Evolutionary conservation across 306 rosid genomes (phyloP).

Genomic region (Medicago arabica): DNA sequence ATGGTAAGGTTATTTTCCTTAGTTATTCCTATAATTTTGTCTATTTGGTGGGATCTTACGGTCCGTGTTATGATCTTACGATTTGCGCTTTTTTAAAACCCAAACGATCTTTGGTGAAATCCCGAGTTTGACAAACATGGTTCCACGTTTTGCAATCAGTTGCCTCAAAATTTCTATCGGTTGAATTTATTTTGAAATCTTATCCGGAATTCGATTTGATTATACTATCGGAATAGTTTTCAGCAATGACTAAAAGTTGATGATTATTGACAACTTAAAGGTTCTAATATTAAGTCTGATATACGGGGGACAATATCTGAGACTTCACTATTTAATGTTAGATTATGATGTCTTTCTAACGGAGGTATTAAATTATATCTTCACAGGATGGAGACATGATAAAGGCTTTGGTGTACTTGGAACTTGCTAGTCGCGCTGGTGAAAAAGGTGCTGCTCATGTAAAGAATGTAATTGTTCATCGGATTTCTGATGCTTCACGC

Average conservation of each 20-base stretch:
- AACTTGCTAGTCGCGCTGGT: constrained; percentile 81
- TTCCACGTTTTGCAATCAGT: constrained; percentile 1
- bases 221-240: constrained; percentile 22
- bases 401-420: constrained; percentile 87
- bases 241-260: constrained; percentile 26
- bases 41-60: too few relatives aligned
- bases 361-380: constrained; percentile 28
- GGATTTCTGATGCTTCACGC: constrained; percentile 62
- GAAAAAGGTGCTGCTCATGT: constrained; percentile 75
- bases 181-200: constrained; percentile 1
- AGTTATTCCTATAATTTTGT: too few relatives aligned
- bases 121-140: too few relatives aligned
- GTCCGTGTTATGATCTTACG: too few relatives aligned
- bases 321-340: not conserved
- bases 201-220: constrained; percentile 15
- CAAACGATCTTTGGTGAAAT: too few relatives aligned
- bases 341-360: constrained; percentile 28
- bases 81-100: too few relatives aligned
- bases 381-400: constrained; percentile 80
- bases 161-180: constrained; percentile 4
- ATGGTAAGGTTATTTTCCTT: too few relatives aligned
- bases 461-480: constrained; percentile 69
- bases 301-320: not conserved
- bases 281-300: constrained; percentile 1
- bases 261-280: constrained; percentile 32